Evolutionary conservation across 345 rosid species (phyloP), one percentile per base, ranked within the genome.

Genomic region (Eutrema yunnanense): DNA sequence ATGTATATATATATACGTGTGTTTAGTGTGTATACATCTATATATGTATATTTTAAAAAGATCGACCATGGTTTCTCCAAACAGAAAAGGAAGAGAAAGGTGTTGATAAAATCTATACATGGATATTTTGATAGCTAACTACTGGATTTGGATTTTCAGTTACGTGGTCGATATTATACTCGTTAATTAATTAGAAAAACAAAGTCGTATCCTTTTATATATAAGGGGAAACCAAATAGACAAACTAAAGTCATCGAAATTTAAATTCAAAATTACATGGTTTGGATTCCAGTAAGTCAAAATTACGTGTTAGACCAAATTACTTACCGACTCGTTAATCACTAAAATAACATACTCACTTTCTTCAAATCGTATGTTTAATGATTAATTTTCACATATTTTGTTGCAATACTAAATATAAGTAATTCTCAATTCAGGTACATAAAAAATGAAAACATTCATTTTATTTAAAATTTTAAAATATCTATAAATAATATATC

Each of bases 201-300:
- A 74, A 74, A 74, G 78, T 67, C 78, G 60, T 42, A 59, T 51
- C 44, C 8, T 69, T 34, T 41, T 30, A 19, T n/a, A 41, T 26
- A 34, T 46, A 58, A 65, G 55, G 40, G 58, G 32, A 73, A 55
- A 55, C 50, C 44, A 53, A 53, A 41, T 2, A 12, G 52, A 62
- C 32, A 38, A 29, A 12, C 2, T 42, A 7, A 43, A 44, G 56
- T 36, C 71, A 7, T 37, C 42, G 50, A 65, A 46, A 26, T 3
- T 51, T 16, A 40, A 56, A 59, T 59, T 40, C 51, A 40, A 47
- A 52, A 61, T 26, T 30, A 27, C 30, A 6, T 44, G 10, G 33
- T 41, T 69, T 34, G 56, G 59, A 48, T 59, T 59, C 8, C 8
- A 48, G 10, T 14, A 71, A 71, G 50, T 40, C 36, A 56, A 47